These are phyloP conservation scores for Kwoniella shandongensis DNA, from an alignment of 768 basidiomycete genomes.

Conservation along the genomic window DNA sequence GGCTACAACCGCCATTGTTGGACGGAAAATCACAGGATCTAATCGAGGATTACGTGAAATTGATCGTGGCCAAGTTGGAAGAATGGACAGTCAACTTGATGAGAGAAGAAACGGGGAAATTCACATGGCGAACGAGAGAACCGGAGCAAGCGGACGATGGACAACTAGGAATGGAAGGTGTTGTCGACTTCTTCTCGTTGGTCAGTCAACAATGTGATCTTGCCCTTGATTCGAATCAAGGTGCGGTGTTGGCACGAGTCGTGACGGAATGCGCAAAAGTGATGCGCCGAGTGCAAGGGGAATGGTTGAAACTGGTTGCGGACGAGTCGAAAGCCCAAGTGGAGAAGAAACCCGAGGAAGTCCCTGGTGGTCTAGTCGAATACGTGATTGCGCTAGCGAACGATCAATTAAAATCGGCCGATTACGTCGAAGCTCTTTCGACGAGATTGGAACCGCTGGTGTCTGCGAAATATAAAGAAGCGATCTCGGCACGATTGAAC, in stretches of 20 bases:
- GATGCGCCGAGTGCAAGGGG: conserved; percentile 82
- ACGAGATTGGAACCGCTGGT: conserved; percentile 86
- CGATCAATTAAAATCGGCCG: conserved; percentile 94
- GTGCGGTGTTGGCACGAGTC: conserved; percentile 84
- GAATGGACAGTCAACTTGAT: conserved; percentile 95
- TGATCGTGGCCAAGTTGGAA: conserved; percentile 92
- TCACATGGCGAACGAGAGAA: conserved; percentile 75
- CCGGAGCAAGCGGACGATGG: conserved; percentile 89
- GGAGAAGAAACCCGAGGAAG: conserved; percentile 73
- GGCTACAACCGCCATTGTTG: conserved; percentile 83
- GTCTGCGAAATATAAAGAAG: conserved; percentile 80
- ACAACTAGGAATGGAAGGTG: conserved; percentile 84
- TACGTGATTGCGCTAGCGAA: conserved; percentile 96
- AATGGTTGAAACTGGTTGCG: conserved; percentile 82
- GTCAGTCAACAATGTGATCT: conserved; percentile 88
- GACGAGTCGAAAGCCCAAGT: conserved; percentile 80
- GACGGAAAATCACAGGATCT: conserved; percentile 90
- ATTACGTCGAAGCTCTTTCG: conserved; percentile 83
- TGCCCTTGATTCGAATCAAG: conserved; percentile 93
- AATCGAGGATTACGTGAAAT: conserved; percentile 90
- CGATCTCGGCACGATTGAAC: conserved; percentile 83
- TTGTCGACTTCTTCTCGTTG: conserved; percentile 96
- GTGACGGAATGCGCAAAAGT: conserved; percentile 83
- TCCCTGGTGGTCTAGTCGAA: conserved; percentile 83
- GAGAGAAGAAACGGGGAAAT: conserved; percentile 82